These are phyloP conservation scores for Macrophomina pseudophaseolina DNA, from an alignment of 2,329 filamentous ascomycete species.

Conservation along the genomic window DNA sequence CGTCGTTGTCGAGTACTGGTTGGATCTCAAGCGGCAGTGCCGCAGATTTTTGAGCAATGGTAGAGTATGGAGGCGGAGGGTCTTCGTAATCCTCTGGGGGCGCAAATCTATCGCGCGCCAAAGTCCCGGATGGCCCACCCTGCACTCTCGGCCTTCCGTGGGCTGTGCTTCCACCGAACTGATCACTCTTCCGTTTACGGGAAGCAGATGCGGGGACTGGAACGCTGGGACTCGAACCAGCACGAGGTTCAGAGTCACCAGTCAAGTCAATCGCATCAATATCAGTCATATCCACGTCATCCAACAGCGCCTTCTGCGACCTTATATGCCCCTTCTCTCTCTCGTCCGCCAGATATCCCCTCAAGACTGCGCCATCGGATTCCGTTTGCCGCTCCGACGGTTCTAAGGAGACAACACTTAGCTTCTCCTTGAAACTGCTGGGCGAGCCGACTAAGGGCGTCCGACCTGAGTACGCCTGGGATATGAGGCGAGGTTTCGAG, in stretches of 20 bases:
- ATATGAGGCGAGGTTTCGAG: conserved; percentile 44
- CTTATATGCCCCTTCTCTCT: not conserved
- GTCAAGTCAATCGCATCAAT: conserved; percentile 45
- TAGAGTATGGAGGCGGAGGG: conserved; percentile 52
- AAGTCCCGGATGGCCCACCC: not conserved
- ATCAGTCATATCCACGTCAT: conserved; percentile 10
- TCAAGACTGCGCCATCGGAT: not conserved
- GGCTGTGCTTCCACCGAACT: conserved; percentile 35
- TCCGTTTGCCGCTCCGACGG: not conserved
- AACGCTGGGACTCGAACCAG: conserved; percentile 31
- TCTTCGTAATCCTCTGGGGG: conserved; percentile 23
- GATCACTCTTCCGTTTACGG: conserved; percentile 55
- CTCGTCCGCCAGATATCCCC: not conserved
- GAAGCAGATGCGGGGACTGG: conserved; percentile 30
- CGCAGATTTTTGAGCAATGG: conserved; percentile 38
- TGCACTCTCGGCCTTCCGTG: not conserved
- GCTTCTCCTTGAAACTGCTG: not conserved
- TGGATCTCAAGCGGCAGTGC: not conserved
- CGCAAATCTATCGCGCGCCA: conserved; percentile 26
- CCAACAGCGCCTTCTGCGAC: not conserved
- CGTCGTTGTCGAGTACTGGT: not conserved
- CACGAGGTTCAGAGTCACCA: conserved; percentile 33
- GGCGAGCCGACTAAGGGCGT: not conserved
- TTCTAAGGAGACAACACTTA: conserved; percentile 15
- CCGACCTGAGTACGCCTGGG: conserved; percentile 29